phyloP scores from a whole-genome alignment of 768 basidiomycete genomes.

The Cytidiella melzeri region DNA sequence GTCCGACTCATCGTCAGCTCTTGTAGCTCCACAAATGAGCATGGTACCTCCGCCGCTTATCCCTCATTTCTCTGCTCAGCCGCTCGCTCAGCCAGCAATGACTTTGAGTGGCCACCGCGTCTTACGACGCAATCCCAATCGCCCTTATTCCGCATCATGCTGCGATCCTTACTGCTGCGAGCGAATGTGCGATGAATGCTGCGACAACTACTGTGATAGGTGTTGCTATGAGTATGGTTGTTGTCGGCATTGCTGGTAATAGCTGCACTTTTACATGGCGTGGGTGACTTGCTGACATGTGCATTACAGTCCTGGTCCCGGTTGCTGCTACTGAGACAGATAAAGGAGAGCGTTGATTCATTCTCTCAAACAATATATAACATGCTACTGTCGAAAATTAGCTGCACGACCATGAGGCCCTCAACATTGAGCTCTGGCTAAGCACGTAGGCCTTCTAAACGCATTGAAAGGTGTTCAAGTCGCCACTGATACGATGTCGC shows the following conservation, averaged over 20 bases:
- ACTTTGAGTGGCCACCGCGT: conserved; percentile 17
- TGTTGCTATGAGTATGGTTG: conserved; percentile 8
- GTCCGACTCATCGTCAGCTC: background rate
- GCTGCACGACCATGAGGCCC: too few relatives aligned
- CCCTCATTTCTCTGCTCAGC: conserved; percentile 20
- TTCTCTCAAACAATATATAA: too few relatives aligned
- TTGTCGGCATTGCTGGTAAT: conserved; percentile 3
- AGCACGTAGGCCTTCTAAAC: too few relatives aligned
- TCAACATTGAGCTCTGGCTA: too few relatives aligned
- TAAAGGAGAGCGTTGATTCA: too few relatives aligned
- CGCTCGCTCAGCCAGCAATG: conserved; percentile 19
- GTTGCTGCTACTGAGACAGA: conserved; percentile 9
- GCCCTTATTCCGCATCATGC: conserved; percentile 3
- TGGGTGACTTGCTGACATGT: background rate
- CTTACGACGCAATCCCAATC: conserved; percentile 9
- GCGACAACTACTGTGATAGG: conserved; percentile 12
- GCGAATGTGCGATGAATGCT: conserved; percentile 12
- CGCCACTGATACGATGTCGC: too few relatives aligned
- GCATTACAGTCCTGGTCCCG: conserved; percentile 1
- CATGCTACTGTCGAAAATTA: too few relatives aligned
- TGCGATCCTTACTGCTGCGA: conserved; percentile 15
- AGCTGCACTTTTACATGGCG: background rate
- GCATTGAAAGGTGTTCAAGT: too few relatives aligned
- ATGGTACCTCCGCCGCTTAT: conserved; percentile 13
- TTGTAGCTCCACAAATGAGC: conserved; percentile 24